Conservation (phyloP, 2,329 filamentous ascomycete genomes). For the Colletotrichum lini region DNA sequence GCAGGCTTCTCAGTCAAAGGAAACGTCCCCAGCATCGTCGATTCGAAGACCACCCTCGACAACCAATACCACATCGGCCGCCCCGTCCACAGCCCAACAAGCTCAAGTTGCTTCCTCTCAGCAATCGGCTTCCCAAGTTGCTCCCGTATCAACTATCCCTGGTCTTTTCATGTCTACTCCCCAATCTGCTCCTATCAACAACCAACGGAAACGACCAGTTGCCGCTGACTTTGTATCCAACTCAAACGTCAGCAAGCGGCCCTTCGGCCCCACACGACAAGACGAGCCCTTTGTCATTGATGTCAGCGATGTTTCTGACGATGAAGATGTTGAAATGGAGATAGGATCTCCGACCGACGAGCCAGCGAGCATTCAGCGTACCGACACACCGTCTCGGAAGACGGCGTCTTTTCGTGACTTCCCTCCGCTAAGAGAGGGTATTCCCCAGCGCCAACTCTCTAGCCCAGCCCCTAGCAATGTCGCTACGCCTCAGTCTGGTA, state of each 20-base stretch:
- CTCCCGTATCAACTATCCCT: slow-evolving; percentile 50
- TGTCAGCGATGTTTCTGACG: slow-evolving; percentile 79
- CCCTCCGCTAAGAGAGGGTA: slow-evolving; percentile 59
- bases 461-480: slow-evolving; percentile 55
- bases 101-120: slow-evolving; percentile 4
- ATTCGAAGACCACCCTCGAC: slow-evolving; percentile 2
- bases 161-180: slow-evolving; percentile 54
- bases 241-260: slow-evolving; percentile 67
- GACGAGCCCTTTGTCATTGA: slow-evolving; percentile 83
- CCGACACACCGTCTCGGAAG: slow-evolving; percentile 51
- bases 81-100: not conserved
- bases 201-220: slow-evolving; percentile 62
- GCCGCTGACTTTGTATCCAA: slow-evolving; percentile 80
- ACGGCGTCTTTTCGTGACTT: slow-evolving; percentile 60
- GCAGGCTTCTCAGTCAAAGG: slow-evolving; percentile 23
- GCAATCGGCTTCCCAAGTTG: not conserved
- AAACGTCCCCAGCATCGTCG: slow-evolving; percentile 15
- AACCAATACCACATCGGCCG: not conserved
- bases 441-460: slow-evolving; percentile 55
- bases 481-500: slow-evolving; percentile 56
- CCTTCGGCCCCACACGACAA: slow-evolving; percentile 71
- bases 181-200: slow-evolving; percentile 45
- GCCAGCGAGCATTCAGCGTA: slow-evolving; percentile 51
- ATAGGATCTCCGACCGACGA: slow-evolving; percentile 69
- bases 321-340: slow-evolving; percentile 78